Percentiles rank a stretch among this genome's conserved stretches.
These are phyloP conservation scores for Aquanectria penicillioides DNA, from an alignment of 2,329 filamentous ascomycete species.

Conservation along the genomic window DNA sequence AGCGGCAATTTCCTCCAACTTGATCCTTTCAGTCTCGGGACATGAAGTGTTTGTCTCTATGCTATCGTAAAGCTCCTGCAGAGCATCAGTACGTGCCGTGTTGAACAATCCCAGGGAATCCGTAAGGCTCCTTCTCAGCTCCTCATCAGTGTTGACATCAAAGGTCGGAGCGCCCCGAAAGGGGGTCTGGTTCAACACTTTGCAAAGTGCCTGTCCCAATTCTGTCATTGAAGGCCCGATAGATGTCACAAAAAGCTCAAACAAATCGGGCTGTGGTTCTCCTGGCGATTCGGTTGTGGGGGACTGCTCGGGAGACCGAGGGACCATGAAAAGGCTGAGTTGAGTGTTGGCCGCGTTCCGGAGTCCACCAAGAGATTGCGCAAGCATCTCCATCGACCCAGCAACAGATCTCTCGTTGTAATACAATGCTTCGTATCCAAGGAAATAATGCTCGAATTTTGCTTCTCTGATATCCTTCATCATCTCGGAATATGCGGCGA, in stretches of 20 bases:
- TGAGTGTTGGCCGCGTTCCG: slow-evolving; percentile 91
- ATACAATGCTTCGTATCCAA: slow-evolving; percentile 83
- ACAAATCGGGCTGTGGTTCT: slow-evolving; percentile 22
- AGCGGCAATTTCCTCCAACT: slow-evolving; percentile 92
- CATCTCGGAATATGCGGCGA: slow-evolving; percentile 73
- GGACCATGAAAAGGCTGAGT: slow-evolving; percentile 57
- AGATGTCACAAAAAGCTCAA: slow-evolving; percentile 29
- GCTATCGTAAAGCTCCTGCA: slow-evolving; percentile 81
- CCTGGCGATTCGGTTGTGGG: not conserved
- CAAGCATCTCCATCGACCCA: slow-evolving; percentile 83
- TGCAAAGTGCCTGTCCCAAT: slow-evolving; percentile 24
- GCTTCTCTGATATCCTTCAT: slow-evolving; percentile 84
- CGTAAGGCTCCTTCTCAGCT: slow-evolving; percentile 87
- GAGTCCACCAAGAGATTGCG: slow-evolving; percentile 89
- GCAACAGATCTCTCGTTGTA: slow-evolving; percentile 81
- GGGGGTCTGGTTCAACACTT: slow-evolving; percentile 36
- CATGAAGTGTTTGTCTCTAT: slow-evolving; percentile 70
- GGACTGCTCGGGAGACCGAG: not conserved
- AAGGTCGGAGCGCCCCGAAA: slow-evolving; percentile 51
- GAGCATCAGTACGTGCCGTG: slow-evolving; percentile 87
- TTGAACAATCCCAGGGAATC: slow-evolving; percentile 87
- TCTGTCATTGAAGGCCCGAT: slow-evolving; percentile 31
- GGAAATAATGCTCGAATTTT: slow-evolving; percentile 86
- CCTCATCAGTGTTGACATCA: slow-evolving; percentile 69
- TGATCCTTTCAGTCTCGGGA: slow-evolving; percentile 74